Evolutionary conservation across 768 basidiomycete species (phyloP), one percentile per base, ranked within the genome.

Genomic region (Coprinopsis marcescibilis): DNA sequence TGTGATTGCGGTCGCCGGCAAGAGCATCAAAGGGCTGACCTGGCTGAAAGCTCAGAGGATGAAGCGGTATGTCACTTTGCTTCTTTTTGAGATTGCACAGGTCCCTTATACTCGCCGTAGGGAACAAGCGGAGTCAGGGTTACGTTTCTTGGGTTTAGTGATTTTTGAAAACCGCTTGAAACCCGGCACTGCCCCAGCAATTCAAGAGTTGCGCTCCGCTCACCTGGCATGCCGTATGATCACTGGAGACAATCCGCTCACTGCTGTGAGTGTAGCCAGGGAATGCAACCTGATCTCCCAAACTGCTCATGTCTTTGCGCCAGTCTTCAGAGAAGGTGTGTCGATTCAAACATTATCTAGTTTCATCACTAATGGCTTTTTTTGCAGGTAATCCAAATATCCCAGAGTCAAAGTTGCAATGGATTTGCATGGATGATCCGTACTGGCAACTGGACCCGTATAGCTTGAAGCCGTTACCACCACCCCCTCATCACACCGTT

Each of bases 81-180:
- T 23, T 36, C 10, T 19, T 3, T 14, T 24, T 21, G 25, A n/a
- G 7, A 17, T 36, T 17, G 7, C 36, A 25, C 19, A 15, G 26
- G 4, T 19, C 1, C 12, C 45, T 43, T 15, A 39, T 26, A 15
- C 41, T 50, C 44, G 35, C 43, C 24, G 51, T 55, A 96, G 93
- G 21, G 96, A 98, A 56, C 90, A 94, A 68, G 95, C 93, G 13
- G 96, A 99, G 59, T 88, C 83, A 2, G 81, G 79, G 21, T 71
- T 99, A 6, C 81, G 81, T 46, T 99, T 99, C 70, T 76, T 98
- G 13, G 96, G 96, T 2, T 70, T 99, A 27, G 84, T 98, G 57
- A 94, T 99, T 50, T 99, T 99, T 57, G 96, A 99, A 65, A 99
- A 99, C 69, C 89, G 95, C 66, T 70, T 99, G 50, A 99, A 99